Conservation (phyloP, 202 grass and related monocot species). For the Saccharum hybrid region DNA sequence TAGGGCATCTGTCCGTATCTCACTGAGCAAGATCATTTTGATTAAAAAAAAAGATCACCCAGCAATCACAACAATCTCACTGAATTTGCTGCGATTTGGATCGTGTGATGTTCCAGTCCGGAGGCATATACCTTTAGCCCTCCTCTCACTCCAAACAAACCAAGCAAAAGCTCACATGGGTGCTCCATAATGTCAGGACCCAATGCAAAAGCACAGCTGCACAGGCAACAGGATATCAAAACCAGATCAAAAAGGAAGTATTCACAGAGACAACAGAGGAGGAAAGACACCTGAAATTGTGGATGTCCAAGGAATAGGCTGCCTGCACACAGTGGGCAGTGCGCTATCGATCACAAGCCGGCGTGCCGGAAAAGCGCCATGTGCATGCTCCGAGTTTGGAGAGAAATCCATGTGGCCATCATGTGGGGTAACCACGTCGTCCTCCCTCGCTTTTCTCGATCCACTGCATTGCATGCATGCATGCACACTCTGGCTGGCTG, state of each 20-base stretch:
- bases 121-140: background rate
- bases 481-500: background rate
- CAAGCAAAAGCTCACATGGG: conserved; percentile 24
- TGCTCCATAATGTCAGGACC: background rate
- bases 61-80: conserved; percentile 3
- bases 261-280: background rate
- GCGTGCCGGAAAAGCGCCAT: conserved; percentile 30
- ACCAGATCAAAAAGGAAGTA: too few relatives aligned
- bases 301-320: background rate
- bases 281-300: conserved; percentile 14
- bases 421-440: conserved; percentile 34
- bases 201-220: too few relatives aligned
- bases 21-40: background rate
- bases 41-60: too few relatives aligned
- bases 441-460: background rate
- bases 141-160: background rate
- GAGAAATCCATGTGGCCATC: conserved; percentile 50
- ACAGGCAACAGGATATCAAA: background rate
- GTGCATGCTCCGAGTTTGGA: conserved; percentile 33
- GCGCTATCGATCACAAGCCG: background rate
- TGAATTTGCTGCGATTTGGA: background rate
- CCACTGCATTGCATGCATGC: background rate
- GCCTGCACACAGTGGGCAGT: background rate
- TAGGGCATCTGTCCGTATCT: background rate
- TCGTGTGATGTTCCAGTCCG: conserved; percentile 6